A percentile compares a stretch with the other conserved stretches of the same genome.
phyloP scores from a whole-genome alignment of 768 basidiomycete species.

The Flagelloscypha sp. region DNA sequence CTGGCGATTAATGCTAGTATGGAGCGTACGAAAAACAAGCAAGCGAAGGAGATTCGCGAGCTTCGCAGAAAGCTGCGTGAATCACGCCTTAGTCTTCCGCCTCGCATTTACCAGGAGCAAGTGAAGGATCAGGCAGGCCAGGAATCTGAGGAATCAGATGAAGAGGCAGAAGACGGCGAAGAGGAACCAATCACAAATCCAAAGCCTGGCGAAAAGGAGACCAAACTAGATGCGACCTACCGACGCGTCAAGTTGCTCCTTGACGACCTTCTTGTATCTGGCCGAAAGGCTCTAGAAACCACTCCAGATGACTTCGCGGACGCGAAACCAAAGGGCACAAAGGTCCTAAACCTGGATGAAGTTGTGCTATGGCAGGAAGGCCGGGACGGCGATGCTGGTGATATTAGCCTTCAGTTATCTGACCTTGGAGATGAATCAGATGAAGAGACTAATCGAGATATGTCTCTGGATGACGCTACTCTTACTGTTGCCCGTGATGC shows the following conservation, averaged over 20 bases:
- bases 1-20: constrained; percentile 78
- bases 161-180: constrained; percentile 22
- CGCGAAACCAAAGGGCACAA: constrained; percentile 37
- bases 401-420: constrained; percentile 9
- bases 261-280: constrained; percentile 51
- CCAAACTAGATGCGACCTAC: constrained; percentile 48
- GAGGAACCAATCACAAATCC: no score
- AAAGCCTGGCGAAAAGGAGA: constrained; percentile 15
- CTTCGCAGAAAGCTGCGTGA: constrained; percentile 77
- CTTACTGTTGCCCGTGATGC: constrained; percentile 11
- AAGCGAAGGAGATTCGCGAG: constrained; percentile 80
- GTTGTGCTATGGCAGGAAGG: constrained; percentile 49
- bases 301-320: constrained; percentile 43
- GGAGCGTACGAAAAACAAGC: constrained; percentile 71
- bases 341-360: constrained; percentile 70
- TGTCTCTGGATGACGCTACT: constrained; percentile 1
- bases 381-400: constrained; percentile 17
- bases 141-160: constrained; percentile 34
- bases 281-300: constrained; percentile 52
- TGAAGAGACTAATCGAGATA: neutral
- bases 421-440: constrained; percentile 14
- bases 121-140: constrained; percentile 32
- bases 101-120: constrained; percentile 44
- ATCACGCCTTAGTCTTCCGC: constrained; percentile 70
- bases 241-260: constrained; percentile 55